phyloP scores from a whole-genome alignment of 805 yeast genomes.

The Teunomyces tritomae region DNA sequence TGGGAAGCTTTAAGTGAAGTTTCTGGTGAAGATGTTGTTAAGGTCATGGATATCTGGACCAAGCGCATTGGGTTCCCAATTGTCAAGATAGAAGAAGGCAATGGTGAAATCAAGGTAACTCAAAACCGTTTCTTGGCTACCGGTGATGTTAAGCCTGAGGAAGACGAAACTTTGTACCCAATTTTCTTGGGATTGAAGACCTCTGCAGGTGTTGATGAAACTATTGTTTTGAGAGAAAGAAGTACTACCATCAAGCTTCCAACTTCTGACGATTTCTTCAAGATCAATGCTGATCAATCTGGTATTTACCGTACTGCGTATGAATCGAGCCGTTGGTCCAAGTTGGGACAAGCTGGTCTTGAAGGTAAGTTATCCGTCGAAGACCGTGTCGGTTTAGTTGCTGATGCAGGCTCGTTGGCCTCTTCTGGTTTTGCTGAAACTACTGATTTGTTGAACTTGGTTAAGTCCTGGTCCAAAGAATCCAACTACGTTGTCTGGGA shows the following conservation, averaged over 20 bases:
- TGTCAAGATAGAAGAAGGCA: slow-evolving; percentile 57
- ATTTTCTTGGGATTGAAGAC: slow-evolving; percentile 68
- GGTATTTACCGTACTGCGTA: slow-evolving; percentile 78
- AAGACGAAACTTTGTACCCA: slow-evolving; percentile 66
- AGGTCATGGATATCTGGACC: slow-evolving; percentile 80
- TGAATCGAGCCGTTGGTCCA: slow-evolving; percentile 63
- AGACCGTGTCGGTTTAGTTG: slow-evolving; percentile 76
- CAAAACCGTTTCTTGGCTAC: slow-evolving; percentile 76
- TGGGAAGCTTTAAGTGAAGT: slow-evolving; percentile 73
- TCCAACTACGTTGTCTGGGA: slow-evolving; percentile 67
- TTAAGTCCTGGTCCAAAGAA: slow-evolving; percentile 60
- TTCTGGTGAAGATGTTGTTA: slow-evolving; percentile 68
- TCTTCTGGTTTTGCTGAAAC: slow-evolving; percentile 68
- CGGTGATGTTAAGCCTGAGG: slow-evolving; percentile 74
- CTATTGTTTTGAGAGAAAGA: slow-evolving; percentile 49
- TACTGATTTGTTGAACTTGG: slow-evolving; percentile 55
- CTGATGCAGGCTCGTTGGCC: slow-evolving; percentile 74
- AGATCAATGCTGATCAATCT: slow-evolving; percentile 69
- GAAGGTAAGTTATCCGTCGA: slow-evolving; percentile 62
- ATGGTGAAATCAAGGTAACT: slow-evolving; percentile 50
- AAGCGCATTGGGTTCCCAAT: slow-evolving; percentile 77
- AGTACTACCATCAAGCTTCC: slow-evolving; percentile 40
- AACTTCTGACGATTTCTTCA: slow-evolving; percentile 50
- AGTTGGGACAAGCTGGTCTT: slow-evolving; percentile 60
- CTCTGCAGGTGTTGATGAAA: slow-evolving; percentile 56